Evolutionary conservation across 2,329 filamentous ascomycete genomes (phyloP).

Genomic region (Fusarium sp.): DNA sequence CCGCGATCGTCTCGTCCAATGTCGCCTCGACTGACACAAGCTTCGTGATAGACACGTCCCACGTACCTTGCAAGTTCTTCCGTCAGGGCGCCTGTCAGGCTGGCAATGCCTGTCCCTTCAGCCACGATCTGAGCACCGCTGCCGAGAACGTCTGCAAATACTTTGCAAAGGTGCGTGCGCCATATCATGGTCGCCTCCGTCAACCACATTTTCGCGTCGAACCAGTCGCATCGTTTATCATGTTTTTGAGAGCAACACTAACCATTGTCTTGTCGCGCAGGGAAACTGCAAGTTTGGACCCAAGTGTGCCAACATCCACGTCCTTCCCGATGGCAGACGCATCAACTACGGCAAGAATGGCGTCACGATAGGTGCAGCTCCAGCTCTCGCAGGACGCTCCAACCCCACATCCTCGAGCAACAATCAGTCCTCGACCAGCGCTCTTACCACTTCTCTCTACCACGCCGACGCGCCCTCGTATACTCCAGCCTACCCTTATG

Average conservation of each 20-base stretch:
- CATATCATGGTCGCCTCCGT: slow-evolving; percentile 32
- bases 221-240: slow-evolving; percentile 21
- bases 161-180: slow-evolving; percentile 86
- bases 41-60: slow-evolving; percentile 80
- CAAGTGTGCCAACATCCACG: slow-evolving; percentile 96
- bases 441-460: slow-evolving; percentile 71
- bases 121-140: slow-evolving; percentile 88
- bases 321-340: slow-evolving; percentile 91
- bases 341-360: slow-evolving; percentile 83
- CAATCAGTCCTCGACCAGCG: slow-evolving; percentile 74
- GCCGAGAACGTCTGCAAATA: slow-evolving; percentile 97
- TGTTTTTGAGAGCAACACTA: slow-evolving; percentile 14
- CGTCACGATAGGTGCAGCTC: slow-evolving; percentile 71
- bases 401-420: slow-evolving; percentile 55
- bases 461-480: slow-evolving; percentile 56
- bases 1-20: slow-evolving; percentile 34
- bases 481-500: slow-evolving; percentile 53
- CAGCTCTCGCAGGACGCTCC: slow-evolving; percentile 74
- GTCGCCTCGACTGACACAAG: slow-evolving; percentile 37
- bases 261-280: slow-evolving; percentile 58
- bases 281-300: slow-evolving; percentile 99
- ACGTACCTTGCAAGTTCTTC: slow-evolving; percentile 99
- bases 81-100: slow-evolving; percentile 96
- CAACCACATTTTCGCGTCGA: slow-evolving; percentile 5
- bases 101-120: slow-evolving; percentile 94